Conservation (phyloP, 768 basidiomycete species). For the Boletales sp. region DNA sequence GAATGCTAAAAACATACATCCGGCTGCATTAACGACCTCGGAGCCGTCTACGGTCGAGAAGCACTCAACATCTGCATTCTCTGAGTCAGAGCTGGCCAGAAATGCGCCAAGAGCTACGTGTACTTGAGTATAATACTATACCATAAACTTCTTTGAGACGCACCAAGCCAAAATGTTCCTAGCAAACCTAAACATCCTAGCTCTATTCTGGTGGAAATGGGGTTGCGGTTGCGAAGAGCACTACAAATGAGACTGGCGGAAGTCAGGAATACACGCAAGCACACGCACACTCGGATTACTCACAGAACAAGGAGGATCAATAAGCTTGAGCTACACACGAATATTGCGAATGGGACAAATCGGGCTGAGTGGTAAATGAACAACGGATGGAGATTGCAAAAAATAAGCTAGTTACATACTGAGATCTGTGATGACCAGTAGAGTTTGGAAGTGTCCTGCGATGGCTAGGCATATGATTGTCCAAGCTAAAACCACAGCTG, state of each 20-base stretch:
- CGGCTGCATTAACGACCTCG: conserved; percentile 55
- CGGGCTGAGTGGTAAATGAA: conserved; percentile 49
- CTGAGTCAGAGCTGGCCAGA: conserved; percentile 69
- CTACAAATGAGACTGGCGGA: conserved; percentile 57
- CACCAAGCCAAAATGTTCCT: conserved; percentile 79
- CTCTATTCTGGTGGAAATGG: conserved; percentile 76
- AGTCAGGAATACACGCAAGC: conserved; percentile 1
- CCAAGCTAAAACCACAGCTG: conserved; percentile 63
- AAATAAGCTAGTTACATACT: conserved; percentile 44
- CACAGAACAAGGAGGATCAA: conserved; percentile 67
- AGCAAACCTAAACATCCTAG: conserved; percentile 65
- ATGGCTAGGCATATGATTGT: conserved; percentile 77
- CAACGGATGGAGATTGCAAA: background rate
- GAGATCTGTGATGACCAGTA: conserved; percentile 73
- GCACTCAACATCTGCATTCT: conserved; percentile 80
- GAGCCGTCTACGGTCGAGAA: conserved; percentile 54
- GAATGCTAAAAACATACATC: conserved; percentile 48
- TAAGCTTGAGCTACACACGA: conserved; percentile 69
- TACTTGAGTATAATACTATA: conserved; percentile 9
- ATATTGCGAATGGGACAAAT: conserved; percentile 84
- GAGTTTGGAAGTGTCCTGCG: conserved; percentile 71
- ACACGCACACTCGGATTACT: conserved; percentile 24
- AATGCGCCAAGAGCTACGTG: conserved; percentile 67
- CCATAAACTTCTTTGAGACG: conserved; percentile 21
- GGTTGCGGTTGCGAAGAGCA: conserved; percentile 63